Evolutionary conservation across 2,329 filamentous ascomycete species (phyloP).

Genomic region (Fusarium sp.): DNA sequence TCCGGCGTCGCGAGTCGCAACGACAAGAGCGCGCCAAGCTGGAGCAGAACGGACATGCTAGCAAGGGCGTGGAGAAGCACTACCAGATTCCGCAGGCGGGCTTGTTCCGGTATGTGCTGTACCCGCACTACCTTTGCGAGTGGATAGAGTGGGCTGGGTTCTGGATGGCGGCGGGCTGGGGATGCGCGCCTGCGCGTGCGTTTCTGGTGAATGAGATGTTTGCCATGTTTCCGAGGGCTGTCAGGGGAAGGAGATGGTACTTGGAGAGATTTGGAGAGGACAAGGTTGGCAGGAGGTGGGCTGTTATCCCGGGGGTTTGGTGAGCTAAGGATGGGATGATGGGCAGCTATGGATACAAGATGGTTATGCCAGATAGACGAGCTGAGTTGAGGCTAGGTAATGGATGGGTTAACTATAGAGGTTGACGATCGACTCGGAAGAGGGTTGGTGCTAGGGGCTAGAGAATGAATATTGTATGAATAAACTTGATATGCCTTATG

Average conservation of each 20-base stretch:
- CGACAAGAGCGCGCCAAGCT: constrained; percentile 58
- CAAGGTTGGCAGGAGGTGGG: constrained; percentile 78
- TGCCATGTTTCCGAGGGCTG: constrained; percentile 89
- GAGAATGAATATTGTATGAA: not conserved
- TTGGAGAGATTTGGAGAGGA: constrained; percentile 86
- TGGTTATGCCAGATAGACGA: constrained; percentile 13
- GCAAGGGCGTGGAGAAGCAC: constrained; percentile 69
- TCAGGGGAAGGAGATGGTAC: constrained; percentile 88
- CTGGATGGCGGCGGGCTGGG: constrained; percentile 76
- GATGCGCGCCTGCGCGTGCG: constrained; percentile 78
- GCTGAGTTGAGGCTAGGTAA: not conserved
- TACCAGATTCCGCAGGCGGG: constrained; percentile 89
- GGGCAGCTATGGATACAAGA: not conserved
- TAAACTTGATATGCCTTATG: not conserved
- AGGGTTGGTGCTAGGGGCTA: no score
- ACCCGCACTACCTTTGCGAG: constrained; percentile 94
- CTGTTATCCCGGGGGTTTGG: constrained; percentile 70
- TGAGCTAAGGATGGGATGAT: constrained; percentile 52
- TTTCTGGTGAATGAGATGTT: constrained; percentile 89
- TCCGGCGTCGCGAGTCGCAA: constrained; percentile 76
- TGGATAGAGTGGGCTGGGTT: constrained; percentile 97
- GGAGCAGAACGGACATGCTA: constrained; percentile 45
- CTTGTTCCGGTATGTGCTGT: constrained; percentile 84
- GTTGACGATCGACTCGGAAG: not conserved
- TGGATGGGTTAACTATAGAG: not conserved